Evolutionary conservation across 352 stramenopile species (phyloP).

Genomic region (Globisporangium ultimum): DNA sequence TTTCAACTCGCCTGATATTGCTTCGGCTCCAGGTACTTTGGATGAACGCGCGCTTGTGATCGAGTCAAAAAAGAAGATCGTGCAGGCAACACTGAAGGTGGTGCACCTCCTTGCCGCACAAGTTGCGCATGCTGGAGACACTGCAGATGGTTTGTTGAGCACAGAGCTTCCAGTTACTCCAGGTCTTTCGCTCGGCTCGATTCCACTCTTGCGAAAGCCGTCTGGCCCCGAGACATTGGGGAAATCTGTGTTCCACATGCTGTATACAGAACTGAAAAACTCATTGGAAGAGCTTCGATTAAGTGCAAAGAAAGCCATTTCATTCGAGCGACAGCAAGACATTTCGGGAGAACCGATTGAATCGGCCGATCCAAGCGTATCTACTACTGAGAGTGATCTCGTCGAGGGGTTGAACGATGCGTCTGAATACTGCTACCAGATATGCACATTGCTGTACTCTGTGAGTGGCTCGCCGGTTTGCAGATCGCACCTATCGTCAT

Average conservation of each 20-base stretch:
- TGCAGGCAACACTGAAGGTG: constrained; percentile 84
- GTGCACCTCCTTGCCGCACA: constrained; percentile 87
- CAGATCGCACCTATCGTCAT: constrained; percentile 79
- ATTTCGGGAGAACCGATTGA: constrained; percentile 41
- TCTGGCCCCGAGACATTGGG: constrained; percentile 84
- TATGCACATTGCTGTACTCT: constrained; percentile 84
- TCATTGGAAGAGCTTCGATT: constrained; percentile 71
- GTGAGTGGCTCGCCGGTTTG: constrained; percentile 83
- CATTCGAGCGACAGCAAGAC: constrained; percentile 4
- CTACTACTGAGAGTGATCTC: constrained; percentile 30
- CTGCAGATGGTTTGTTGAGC: constrained; percentile 51
- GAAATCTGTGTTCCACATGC: constrained; percentile 90
- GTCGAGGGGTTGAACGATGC: constrained; percentile 42
- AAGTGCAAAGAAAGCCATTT: constrained; percentile 13
- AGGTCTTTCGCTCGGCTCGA: constrained; percentile 53
- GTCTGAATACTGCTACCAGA: constrained; percentile 89
- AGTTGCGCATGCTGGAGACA: constrained; percentile 76
- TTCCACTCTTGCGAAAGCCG: constrained; percentile 78
- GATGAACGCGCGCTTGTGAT: constrained; percentile 41
- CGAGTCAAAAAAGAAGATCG: constrained; percentile 70
- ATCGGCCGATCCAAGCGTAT: constrained; percentile 33
- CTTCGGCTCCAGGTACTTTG: constrained; percentile 16
- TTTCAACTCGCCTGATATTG: constrained; percentile 21
- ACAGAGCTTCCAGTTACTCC: constrained; percentile 42
- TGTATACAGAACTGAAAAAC: constrained; percentile 89